These are phyloP conservation scores for Bothriochloa decipiens DNA, from an alignment of 176 grass and related monocot genomes.

Conservation along the genomic window DNA sequence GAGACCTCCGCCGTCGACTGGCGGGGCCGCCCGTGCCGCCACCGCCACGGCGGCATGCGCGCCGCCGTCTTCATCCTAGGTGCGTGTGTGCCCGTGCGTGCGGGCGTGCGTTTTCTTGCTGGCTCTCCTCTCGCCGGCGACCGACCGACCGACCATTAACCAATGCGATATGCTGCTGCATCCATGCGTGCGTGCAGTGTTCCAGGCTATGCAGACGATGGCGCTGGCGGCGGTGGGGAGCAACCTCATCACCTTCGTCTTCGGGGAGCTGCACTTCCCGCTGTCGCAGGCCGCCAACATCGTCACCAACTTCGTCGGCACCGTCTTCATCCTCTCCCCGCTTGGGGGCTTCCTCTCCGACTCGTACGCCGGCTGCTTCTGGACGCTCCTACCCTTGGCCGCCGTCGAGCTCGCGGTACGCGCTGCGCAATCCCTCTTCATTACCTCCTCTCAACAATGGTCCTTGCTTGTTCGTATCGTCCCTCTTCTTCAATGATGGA, in stretches of 20 bases:
- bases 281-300: slow-evolving; percentile 60
- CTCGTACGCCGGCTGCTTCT: slow-evolving; percentile 61
- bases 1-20: slow-evolving; percentile 53
- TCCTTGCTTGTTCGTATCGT: too few species aligned
- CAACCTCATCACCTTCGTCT: slow-evolving; percentile 67
- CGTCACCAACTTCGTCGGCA: slow-evolving; percentile 67
- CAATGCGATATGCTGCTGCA: too few species aligned
- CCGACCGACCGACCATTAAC: too few species aligned
- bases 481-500: not conserved
- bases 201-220: slow-evolving; percentile 61
- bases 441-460: too few species aligned
- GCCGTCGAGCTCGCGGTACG: slow-evolving; percentile 54
- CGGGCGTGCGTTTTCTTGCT: too few species aligned
- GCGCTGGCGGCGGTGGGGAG: slow-evolving; percentile 65
- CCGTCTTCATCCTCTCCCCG: slow-evolving; percentile 62
- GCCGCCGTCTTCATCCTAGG: slow-evolving; percentile 64
- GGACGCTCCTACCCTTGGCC: slow-evolving; percentile 53
- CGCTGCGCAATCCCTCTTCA: too few species aligned
- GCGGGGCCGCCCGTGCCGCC: slow-evolving; percentile 44
- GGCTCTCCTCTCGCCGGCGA: too few species aligned
- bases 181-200: slow-evolving; percentile 10
- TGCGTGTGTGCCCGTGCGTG: not conserved
- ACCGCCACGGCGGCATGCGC: slow-evolving; percentile 64
- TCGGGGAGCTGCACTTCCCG: slow-evolving; percentile 63
- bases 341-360: slow-evolving; percentile 45